Base-by-base conservation (phyloP, 1,139 yeast genomes). In the Pichia sorboxylosa region DNA sequence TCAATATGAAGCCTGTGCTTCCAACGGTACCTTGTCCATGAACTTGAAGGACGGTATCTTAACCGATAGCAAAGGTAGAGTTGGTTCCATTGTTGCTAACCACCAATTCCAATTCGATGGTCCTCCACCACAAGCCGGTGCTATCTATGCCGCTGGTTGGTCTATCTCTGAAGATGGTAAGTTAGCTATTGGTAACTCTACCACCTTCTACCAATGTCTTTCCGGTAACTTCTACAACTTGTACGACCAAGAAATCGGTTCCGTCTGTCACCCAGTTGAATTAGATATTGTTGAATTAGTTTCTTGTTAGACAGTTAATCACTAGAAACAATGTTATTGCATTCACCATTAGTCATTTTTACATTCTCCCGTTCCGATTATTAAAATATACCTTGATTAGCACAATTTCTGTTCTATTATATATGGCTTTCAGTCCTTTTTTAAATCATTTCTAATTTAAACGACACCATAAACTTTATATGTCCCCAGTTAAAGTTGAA, bases 91-190 rank as follows among this genome's bases (percentile, higher is more conserved):
- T 58, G 90, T 79, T 49, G 80, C 87, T 42, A 78, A 78, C 76
- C 72, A 79, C 64, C 90, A 79, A 66, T 78, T 79, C 78, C 90
- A 79, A 65, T 79, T 79, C 51, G 90, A 79, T 55, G 90, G 90
- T 58, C 92, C 90, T 48, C 85, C 87, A 61, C 90, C 90, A 51
- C 92, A 80, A 68, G 87, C 90, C 39, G 92, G 92, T 59, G 69
- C 85, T 48, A 74, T 80, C 59, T 79, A 75, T 61, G 92, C 92
- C 53, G 82, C 74, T 40, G 92, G 92, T 46, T 81, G 92, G 92
- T 66, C 81, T 31, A 59, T 78, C 48, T 66, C 77, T 38, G 49
- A 57, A 36, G 78, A 72, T 35, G 84, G 84, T 48, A 54, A 63
- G 64, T 70, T 81, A 55, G 82, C 83, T 39, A 61, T 80, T 45